Conservation (phyloP, 805 yeast species). For the Metschnikowia amazonensis region DNA sequence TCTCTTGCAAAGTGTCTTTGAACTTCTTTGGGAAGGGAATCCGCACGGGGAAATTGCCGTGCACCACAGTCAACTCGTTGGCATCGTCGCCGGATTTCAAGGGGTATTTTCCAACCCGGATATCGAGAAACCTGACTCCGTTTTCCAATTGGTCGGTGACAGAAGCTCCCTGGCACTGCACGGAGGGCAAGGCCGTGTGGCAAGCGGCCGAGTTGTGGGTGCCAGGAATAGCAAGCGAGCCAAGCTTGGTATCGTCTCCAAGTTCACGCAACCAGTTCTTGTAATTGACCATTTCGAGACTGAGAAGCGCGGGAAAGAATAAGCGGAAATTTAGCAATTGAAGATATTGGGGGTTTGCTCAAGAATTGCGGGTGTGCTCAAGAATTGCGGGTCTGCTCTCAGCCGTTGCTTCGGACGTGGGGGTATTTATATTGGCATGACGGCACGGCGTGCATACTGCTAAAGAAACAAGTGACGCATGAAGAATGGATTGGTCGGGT, state of each 20-base stretch:
- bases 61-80: slow-evolving; percentile 61
- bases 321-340: not conserved
- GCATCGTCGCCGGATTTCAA: slow-evolving; percentile 47
- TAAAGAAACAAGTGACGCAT: not conserved
- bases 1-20: slow-evolving; percentile 48
- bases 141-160: slow-evolving; percentile 59
- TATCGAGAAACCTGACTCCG: slow-evolving; percentile 74
- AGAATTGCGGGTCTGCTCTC: not conserved
- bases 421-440: not conserved
- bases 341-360: too few relatives aligned
- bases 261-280: slow-evolving; percentile 53
- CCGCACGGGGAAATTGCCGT: slow-evolving; percentile 72
- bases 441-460: not conserved
- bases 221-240: slow-evolving; percentile 68
- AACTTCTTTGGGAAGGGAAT: slow-evolving; percentile 55
- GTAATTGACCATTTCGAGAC: slow-evolving; percentile 39
- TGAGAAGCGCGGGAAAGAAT: not conserved
- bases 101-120: slow-evolving; percentile 59
- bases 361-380: too few relatives aligned
- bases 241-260: slow-evolving; percentile 47
- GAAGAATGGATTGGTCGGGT: not conserved
- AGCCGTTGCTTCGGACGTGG: not conserved
- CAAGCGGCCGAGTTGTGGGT: slow-evolving; percentile 81
- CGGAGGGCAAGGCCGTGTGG: slow-evolving; percentile 68
- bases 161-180: slow-evolving; percentile 66